These are phyloP conservation scores for Artemisia argyi DNA, from an alignment of 129 eudicot genomes.

Conservation along the genomic window DNA sequence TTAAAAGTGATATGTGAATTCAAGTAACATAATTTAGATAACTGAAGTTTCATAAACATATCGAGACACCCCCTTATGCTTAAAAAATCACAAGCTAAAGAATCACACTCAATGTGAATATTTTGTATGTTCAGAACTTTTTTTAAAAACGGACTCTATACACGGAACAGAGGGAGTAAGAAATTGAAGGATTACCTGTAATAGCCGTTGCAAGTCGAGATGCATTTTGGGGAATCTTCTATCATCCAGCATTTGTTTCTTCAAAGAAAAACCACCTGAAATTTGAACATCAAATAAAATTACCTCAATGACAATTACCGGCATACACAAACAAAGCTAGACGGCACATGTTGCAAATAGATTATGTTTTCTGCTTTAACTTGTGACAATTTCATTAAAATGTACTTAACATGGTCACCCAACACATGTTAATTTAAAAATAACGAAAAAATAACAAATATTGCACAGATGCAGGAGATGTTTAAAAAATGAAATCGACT, in stretches of 20 bases:
- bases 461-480: neutral
- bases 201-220: conserved; percentile 89
- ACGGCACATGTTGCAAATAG: neutral
- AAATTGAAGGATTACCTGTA: conserved; percentile 57
- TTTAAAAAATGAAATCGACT: neutral
- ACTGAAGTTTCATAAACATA: neutral
- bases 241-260: conserved; percentile 85
- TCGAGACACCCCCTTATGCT: neutral
- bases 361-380: neutral
- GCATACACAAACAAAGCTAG: conserved; percentile 1
- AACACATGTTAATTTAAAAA: neutral
- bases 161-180: neutral
- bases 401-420: neutral
- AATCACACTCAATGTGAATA: too few relatives aligned
- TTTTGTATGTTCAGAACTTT: neutral
- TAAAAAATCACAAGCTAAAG: neutral
- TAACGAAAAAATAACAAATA: conserved; percentile 1
- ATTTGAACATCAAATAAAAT: neutral
- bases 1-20: too few relatives aligned
- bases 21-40: neutral
- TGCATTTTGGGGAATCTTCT: conserved; percentile 97
- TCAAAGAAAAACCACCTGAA: conserved; percentile 86
- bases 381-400: neutral
- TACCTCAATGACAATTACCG: neutral
- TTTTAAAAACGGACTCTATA: neutral